Percentiles rank a stretch among this genome's conserved stretches.
Evolutionary conservation across 306 rosid genomes (phyloP).

Genomic region (Luffa aegyptiaca): DNA sequence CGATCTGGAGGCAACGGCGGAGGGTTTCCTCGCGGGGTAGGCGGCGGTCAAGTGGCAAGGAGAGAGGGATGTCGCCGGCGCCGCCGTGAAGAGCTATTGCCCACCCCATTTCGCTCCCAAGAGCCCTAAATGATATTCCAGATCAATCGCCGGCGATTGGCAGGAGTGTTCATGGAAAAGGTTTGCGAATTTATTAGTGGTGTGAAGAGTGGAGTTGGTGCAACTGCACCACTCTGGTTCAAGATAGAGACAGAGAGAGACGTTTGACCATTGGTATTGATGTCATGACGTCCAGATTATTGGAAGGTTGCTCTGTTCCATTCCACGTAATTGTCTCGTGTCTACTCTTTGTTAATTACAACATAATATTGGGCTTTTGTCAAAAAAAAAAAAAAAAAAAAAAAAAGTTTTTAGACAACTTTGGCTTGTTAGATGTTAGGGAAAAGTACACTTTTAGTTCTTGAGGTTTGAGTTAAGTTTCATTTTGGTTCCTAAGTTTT

Average conservation of each 20-base stretch:
- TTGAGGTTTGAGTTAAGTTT: too few relatives aligned
- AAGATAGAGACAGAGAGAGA: background rate
- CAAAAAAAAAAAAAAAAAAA: too few relatives aligned
- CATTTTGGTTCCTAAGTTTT: too few relatives aligned
- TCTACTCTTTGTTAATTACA: too few relatives aligned
- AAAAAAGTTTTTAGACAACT: too few relatives aligned
- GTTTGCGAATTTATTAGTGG: background rate
- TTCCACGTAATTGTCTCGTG: background rate
- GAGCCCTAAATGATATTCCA: background rate
- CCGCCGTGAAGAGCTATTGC: conserved; percentile 92
- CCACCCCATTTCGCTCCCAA: conserved; percentile 58
- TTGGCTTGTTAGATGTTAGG: too few relatives aligned
- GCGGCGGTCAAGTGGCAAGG: conserved; percentile 49
- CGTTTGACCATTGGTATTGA: background rate
- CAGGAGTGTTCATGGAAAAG: background rate
- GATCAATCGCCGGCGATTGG: background rate
- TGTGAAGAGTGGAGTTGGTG: background rate
- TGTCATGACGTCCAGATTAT: background rate
- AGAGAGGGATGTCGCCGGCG: conserved; percentile 75
- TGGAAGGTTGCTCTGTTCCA: background rate
- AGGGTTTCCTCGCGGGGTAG: conserved; percentile 70
- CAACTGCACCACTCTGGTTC: background rate
- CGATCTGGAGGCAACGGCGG: conserved; percentile 61
- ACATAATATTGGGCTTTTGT: too few relatives aligned
- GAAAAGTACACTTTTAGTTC: too few relatives aligned